Evolutionary conservation across 129 eudicot species (phyloP), one percentile per base, ranked within the genome.

Genomic region (Silybum marianum): DNA sequence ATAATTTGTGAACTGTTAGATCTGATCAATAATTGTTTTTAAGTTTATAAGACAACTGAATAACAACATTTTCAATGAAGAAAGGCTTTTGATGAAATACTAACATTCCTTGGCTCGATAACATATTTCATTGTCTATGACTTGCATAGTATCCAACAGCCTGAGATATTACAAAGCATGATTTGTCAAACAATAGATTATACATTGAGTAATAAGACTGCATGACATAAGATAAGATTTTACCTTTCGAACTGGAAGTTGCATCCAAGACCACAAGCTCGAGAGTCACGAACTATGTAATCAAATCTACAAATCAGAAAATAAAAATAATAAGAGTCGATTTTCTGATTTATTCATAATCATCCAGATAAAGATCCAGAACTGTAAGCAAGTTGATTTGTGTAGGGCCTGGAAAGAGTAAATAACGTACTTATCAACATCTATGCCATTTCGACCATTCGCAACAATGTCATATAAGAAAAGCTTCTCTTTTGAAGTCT

Each of bases 381-480:
- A 19, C 24, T 62, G n/a, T 74, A 58, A 74, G 32, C 14, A 36
- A 75, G 10, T 32, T 75, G 21, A 40, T 81, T 40, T 32, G 46
- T 18, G 81, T 48, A 71, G 66, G 44, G 71, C 67, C 71, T 51
- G 72, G 71, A 78, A 74, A 84, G 23, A 70, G 36, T 3, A 80
- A 78, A 75, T 40, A 34, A 62, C 85, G 46, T 86, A 95, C 98
- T 95, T 95, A 85, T 95, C 97, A 77, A 95, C 98, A 90, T 95
- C 98, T 76, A 95, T 95, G 54, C 97, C 96, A 85, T 92, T 95
- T 76, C 98, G 92, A 51, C 98, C 98, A 86, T 95, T 95, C 68
- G 98, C 98, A 77, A 95, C 97, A 69, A 95, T 92, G 87, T 95
- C 98, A 83, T 92, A 92, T 80, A 95, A 87, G 89, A 95, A 95